Base-by-base conservation (phyloP, 768 basidiomycete genomes). In the Macrolepiota albuminosa region DNA sequence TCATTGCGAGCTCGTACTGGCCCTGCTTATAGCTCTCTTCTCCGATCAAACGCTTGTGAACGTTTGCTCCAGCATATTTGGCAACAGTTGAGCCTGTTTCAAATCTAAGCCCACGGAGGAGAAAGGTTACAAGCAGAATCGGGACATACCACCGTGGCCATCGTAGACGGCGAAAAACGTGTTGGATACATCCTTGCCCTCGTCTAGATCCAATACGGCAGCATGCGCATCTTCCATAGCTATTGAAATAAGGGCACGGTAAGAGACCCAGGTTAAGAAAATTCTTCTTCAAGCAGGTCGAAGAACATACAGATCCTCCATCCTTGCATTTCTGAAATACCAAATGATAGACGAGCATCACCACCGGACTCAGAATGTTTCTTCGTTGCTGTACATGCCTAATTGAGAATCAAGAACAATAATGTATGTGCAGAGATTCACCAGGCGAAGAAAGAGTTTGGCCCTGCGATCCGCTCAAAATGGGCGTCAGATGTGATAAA, bases 161-260 rank as follows among this genome's bases (percentile, higher is more conserved):
- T 99, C 97, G 69, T 97, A 98, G 1, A 99, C 95, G 33, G 91
- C 96, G 67, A 98, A 97, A 76, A 98, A 95, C 0, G 91, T 82
- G 70, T 88, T 90, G 6, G 77, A 75, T 42, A 77, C 72, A 1
- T 75, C 70, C 34, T 60, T 72, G 61, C 67, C 75, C 45, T 80
- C 81, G 59, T 89, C 86, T 59, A 97, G 76, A 63, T 86, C 79
- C 49, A 95, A 77, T 31, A 91, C 75, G 42, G 84, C 80, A 18
- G 91, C 80, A 73, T 98, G 96, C 1, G 96, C 86, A 68, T 99
- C 96, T 76, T 99, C 97, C 97, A 99, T 98, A 67, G 88, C 96
- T 99, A 69, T 60, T 31, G 56, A 11, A 54, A 29, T 57, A 43
- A 53, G 46, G 13, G 56, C 59, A 37, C 40, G 50, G 33, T 36